A percentile compares a stretch with the other conserved stretches of the same genome.
Evolutionary conservation across 305 asterid genomes (phyloP).

Genomic region (Fraxinus sp.): DNA sequence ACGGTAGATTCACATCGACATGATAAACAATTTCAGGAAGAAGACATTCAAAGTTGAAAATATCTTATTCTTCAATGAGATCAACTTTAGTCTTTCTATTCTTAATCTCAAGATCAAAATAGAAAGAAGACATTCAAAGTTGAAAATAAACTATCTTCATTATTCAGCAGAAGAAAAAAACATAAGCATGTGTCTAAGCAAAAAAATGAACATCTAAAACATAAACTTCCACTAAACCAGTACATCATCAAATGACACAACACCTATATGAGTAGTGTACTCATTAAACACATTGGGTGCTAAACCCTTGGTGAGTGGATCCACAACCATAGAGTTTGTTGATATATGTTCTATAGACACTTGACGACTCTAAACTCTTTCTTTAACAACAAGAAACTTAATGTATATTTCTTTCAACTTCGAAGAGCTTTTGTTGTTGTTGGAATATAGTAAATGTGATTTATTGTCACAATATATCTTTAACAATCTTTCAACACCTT

Average conservation of each 20-base stretch:
- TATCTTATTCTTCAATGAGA: background rate
- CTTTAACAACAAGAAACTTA: background rate
- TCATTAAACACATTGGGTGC: background rate
- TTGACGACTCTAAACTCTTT: background rate
- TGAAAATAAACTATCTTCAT: background rate
- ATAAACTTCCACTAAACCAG: background rate
- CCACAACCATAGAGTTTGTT: background rate
- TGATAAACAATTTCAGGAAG: no score
- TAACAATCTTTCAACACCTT: background rate
- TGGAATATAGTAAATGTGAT: background rate
- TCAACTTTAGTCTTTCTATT: background rate
- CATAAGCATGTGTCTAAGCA: background rate
- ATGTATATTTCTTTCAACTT: background rate
- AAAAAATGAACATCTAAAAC: background rate
- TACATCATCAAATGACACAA: background rate
- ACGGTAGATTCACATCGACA: no score
- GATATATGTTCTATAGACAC: background rate
- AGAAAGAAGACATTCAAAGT: background rate
- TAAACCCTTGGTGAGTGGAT: background rate
- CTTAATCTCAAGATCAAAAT: background rate
- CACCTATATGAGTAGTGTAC: background rate
- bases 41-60: no score
- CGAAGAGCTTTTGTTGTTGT: background rate
- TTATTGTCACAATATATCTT: background rate
- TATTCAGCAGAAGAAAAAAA: background rate